Evolutionary conservation across 2,329 filamentous ascomycete species (phyloP).

Genomic region (Ophiocordyceps camponoti-rufipedis): DNA sequence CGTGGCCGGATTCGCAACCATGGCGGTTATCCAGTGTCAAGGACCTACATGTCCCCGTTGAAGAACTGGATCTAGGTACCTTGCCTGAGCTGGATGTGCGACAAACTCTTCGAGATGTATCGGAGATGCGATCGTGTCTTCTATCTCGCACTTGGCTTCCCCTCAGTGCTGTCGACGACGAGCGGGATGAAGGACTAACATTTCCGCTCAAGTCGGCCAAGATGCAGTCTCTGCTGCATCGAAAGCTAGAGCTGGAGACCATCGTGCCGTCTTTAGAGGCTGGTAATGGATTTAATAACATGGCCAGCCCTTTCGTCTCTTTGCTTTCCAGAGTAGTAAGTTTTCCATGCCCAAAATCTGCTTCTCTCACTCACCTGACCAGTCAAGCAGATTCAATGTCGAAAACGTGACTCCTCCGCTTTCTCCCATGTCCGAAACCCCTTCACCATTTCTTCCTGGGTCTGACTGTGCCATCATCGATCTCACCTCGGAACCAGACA

Average conservation of each 20-base stretch:
- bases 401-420: constrained; percentile 10
- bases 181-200: constrained; percentile 10
- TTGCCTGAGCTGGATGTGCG: constrained; percentile 6
- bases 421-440: constrained; percentile 8
- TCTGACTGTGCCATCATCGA: constrained; percentile 7
- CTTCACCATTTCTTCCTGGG: constrained; percentile 7
- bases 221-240: constrained; percentile 8
- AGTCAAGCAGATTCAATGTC: not conserved
- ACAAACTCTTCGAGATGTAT: constrained; percentile 6
- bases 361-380: not conserved
- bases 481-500: constrained; percentile 13
- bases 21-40: not conserved
- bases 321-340: not conserved
- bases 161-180: constrained; percentile 5
- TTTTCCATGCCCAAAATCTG: not conserved
- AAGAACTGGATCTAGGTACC: constrained; percentile 9
- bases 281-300: not conserved
- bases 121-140: constrained; percentile 5
- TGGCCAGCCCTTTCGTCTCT: not conserved
- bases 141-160: constrained; percentile 13
- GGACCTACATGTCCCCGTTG: constrained; percentile 6
- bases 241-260: constrained; percentile 10
- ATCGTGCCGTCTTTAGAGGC: constrained; percentile 1
- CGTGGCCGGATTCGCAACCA: too few relatives aligned
- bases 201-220: constrained; percentile 8